Evolutionary conservation across 352 stramenopile species (phyloP).

Genomic region (Globisporangium cylindrosporum): DNA sequence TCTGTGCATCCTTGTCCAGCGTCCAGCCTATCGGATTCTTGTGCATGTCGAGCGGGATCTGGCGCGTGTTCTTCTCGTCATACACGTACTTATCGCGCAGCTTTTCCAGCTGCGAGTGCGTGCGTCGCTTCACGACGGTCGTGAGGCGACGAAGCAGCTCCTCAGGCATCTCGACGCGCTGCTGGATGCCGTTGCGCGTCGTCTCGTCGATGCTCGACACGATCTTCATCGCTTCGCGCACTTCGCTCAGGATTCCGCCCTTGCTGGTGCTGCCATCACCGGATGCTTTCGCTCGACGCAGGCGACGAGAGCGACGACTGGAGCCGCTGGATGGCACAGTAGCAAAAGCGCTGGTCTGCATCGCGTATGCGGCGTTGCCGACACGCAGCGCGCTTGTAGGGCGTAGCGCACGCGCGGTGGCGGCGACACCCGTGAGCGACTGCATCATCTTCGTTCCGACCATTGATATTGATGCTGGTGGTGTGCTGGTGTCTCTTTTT

Average conservation of each 20-base stretch:
- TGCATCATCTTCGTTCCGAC: background rate
- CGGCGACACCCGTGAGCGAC: background rate
- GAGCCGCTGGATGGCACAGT: background rate
- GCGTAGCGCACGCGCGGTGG: conserved; percentile 7
- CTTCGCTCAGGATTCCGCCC: conserved; percentile 25
- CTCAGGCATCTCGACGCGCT: conserved; percentile 72
- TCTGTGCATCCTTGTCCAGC: conserved; percentile 61
- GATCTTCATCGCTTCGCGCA: conserved; percentile 38
- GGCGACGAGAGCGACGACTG: conserved; percentile 44
- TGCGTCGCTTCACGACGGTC: conserved; percentile 59
- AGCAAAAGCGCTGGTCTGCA: conserved; percentile 12
- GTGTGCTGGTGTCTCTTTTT: background rate
- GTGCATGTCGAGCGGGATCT: conserved; percentile 74
- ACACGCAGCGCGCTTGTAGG: background rate
- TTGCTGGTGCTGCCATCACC: conserved; percentile 7
- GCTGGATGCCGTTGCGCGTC: conserved; percentile 57
- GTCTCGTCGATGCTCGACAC: conserved; percentile 60
- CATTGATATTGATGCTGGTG: background rate
- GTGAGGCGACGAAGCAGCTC: conserved; percentile 59
- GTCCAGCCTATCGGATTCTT: conserved; percentile 78
- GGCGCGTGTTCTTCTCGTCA: conserved; percentile 41
- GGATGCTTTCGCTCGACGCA: conserved; percentile 31
- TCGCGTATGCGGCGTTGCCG: background rate
- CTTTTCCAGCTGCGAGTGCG: conserved; percentile 74
- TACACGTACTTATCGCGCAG: conserved; percentile 55